Base-by-base conservation (phyloP, 305 asterid species). In the Fraxinus velutina region DNA sequence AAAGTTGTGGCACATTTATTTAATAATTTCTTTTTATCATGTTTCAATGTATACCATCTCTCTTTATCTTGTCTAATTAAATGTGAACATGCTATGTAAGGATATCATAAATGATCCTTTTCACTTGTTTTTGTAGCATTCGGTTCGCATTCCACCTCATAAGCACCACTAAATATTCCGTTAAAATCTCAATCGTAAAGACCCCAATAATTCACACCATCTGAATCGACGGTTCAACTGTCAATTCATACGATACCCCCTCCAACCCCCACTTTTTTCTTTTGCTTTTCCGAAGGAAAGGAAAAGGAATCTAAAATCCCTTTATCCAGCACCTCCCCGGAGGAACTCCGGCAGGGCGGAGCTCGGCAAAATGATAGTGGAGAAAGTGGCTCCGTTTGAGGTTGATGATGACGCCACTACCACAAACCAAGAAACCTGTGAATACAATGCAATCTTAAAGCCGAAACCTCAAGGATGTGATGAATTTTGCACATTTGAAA, bases 361-460 rank as follows among this genome's bases (percentile, higher is more conserved):
- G 82, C 84, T 84, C 80, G 17, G 76, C 75, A 83, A 39, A 13
- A 85, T 88, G 90, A 82, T 78, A 13, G 89, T 82, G 75, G 85
- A 82, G 80, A 81, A 30, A 66, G 86, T 72, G 9, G 50, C 71
- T 13, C 83, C 87, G 5, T 34, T 21, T 8, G 79, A 21, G 44
- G 77, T 81, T 0, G 5, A 10, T n/a, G 84, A 78, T 57, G 85
- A 77, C 2, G 34, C 47, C 71, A 24, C 72, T 76, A 39, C 74
- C 22, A 27, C 39, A 68, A 29, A 68, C 39, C 74, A 79, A 10
- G 88, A 85, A 4, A 73, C 76, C n/a, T 5, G 44, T 21, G 73
- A 66, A 52, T 12, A 66, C 22, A 78, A 80, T 24, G 73, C 30
- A 29, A 77, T 76, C 17, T 68, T 4, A 88, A 87, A 60, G 71